Percentiles rank a stretch among this genome's conserved stretches.
Evolutionary conservation across 202 grass and related monocot genomes (phyloP).

Genomic region (Cymbopogon flexuosus): DNA sequence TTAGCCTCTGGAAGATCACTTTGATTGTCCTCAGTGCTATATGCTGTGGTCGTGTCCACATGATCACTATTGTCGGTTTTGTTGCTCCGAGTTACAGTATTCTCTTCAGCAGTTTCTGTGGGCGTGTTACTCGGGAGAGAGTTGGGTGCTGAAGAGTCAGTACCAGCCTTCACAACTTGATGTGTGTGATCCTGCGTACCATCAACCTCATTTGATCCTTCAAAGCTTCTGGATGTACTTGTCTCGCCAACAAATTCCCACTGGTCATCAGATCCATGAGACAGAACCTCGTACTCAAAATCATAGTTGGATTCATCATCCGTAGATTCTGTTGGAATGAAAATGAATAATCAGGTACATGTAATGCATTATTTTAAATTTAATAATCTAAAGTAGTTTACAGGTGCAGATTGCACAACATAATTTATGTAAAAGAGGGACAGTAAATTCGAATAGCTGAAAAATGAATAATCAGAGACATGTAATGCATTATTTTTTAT

Average conservation of each 20-base stretch:
- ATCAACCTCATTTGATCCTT: slow-evolving; percentile 31
- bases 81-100: slow-evolving; percentile 10
- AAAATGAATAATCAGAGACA: slow-evolving; percentile 26
- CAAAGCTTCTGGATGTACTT: slow-evolving; percentile 43
- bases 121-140: slow-evolving; percentile 24
- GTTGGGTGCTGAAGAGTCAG: slow-evolving; percentile 19
- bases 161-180: slow-evolving; percentile 7
- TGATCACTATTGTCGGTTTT: slow-evolving; percentile 7
- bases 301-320: slow-evolving; percentile 79
- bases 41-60: slow-evolving; percentile 3
- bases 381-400: background rate
- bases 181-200: slow-evolving; percentile 13
- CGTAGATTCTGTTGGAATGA: slow-evolving; percentile 53
- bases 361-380: background rate
- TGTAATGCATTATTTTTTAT: background rate
- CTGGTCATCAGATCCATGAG: slow-evolving; percentile 83
- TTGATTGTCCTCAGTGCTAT: slow-evolving; percentile 14
- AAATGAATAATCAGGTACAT: slow-evolving; percentile 29
- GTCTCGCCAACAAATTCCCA: slow-evolving; percentile 63
- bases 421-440: background rate
- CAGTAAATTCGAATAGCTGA: background rate
- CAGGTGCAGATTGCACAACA: background rate
- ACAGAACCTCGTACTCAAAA: slow-evolving; percentile 71
- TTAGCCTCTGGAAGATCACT: slow-evolving; percentile 11
- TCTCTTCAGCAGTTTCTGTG: slow-evolving; percentile 38